Base-by-base conservation (phyloP, 306 rosid genomes). In the Lathyrus tuberosus region DNA sequence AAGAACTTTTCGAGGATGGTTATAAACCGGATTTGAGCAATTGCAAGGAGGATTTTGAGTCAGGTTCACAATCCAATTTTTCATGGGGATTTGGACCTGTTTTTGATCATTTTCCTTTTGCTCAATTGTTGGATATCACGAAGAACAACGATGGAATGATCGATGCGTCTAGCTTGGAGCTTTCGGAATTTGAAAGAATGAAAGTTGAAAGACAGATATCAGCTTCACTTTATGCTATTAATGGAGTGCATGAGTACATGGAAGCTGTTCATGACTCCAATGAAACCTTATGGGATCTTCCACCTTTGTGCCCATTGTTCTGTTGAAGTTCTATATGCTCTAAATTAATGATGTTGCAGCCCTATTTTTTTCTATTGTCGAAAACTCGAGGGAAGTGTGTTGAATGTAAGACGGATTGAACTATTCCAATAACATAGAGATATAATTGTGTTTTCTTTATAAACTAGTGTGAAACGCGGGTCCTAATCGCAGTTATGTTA, bases 241-340 rank as follows among this genome's bases (percentile, higher is more conserved):
- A 93, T 84, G 98, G 98, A 51, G 86, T 93, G 65, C 94, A 86
- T 5, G 98, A 93, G 75, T 93, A 88, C 63, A 84, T 90, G 96
- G 94, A 92, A 65, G 80, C 96, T 57, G 84, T 90, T 76, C 89
- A 80, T 59, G 94, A 90, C 48, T 78, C 88, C 7, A 71, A 61
- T 65, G 92, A 88, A 41, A 58, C 87, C 20, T 81, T 90, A 1
- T 90, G 96, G 94, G 98, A 90, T 88, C 97, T 93, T 80, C 94
- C 96, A 69, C 97, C 96, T 3, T 30, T 87, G 9, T 88, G 96
- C 70, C 80, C 94, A 44, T 75, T 89, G 77, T 87, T 88, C 78
- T 75, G 85, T 76, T 83, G 64, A 83, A 62, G 59, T 43, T 72
- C 26, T 54, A 37, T 16, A 68, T 58, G 42, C 42, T 73, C 62